Evolutionary conservation across 2,329 filamentous ascomycete genomes (phyloP).

Genomic region (Phaeophleospora eucalypticola): DNA sequence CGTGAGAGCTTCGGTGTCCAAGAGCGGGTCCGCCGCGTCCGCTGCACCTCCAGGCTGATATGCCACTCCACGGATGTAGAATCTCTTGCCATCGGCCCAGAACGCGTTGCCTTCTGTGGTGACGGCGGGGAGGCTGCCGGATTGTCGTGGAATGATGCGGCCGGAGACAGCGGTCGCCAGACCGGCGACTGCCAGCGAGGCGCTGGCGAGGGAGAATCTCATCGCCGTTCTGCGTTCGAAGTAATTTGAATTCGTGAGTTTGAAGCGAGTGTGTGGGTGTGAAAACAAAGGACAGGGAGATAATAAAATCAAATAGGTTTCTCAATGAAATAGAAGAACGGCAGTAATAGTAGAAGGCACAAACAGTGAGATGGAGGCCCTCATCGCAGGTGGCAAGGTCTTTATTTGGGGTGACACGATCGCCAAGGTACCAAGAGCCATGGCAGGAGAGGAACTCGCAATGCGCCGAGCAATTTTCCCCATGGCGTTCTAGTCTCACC

Average conservation of each 20-base stretch:
- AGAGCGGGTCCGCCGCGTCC: conserved; percentile 67
- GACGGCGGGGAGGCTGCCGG: conserved; percentile 20
- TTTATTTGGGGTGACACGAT: neutral
- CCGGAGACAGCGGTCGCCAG: conserved; percentile 12
- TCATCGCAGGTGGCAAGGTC: neutral
- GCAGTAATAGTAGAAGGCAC: neutral
- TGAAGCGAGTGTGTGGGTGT: neutral
- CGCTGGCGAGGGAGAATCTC: conserved; percentile 14
- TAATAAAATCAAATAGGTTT: neutral
- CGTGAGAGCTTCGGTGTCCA: conserved; percentile 64
- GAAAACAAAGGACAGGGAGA: neutral
- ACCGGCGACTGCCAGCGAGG: conserved; percentile 20
- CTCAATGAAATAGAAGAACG: neutral
- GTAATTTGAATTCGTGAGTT: neutral
- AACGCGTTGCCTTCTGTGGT: conserved; percentile 37
- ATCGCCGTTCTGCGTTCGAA: conserved; percentile 12
- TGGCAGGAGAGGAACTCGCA: neutral
- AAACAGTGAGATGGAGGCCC: neutral
- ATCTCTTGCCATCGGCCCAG: conserved; percentile 58
- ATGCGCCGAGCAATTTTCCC: neutral
- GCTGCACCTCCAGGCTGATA: conserved; percentile 54
- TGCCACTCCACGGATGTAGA: conserved; percentile 60
- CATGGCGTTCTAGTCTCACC: neutral
- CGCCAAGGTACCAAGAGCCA: neutral
- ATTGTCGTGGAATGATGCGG: conserved; percentile 16